Conservation (phyloP, 2,329 filamentous ascomycete species). For the Drechslera avenae region DNA sequence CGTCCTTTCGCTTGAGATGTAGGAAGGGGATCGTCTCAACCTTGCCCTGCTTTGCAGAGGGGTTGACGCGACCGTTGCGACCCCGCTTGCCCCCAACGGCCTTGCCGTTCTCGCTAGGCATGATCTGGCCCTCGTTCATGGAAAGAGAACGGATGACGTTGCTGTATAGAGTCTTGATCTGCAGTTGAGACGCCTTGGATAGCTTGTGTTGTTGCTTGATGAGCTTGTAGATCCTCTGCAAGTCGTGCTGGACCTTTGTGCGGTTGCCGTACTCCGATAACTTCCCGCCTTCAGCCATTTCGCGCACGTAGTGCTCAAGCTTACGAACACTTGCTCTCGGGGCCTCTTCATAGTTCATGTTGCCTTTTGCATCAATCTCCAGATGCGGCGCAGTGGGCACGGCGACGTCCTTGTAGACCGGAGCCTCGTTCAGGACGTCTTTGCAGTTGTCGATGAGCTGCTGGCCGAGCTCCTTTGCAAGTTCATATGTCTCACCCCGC, state of each 20-base stretch:
- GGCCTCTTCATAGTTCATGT: conserved; percentile 88
- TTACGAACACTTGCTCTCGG: conserved; percentile 90
- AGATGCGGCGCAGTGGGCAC: conserved; percentile 91
- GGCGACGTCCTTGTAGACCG: conserved; percentile 94
- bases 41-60: conserved; percentile 75
- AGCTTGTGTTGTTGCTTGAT: conserved; percentile 98
- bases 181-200: conserved; percentile 91
- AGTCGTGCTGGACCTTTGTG: conserved; percentile 95
- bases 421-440: conserved; percentile 81
- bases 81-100: conserved; percentile 62
- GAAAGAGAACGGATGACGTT: conserved; percentile 92
- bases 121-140: conserved; percentile 98
- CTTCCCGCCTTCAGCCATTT: conserved; percentile 98
- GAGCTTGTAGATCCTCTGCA: conserved; percentile 94
- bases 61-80: conserved; percentile 58
- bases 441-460: conserved; percentile 98
- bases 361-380: conserved; percentile 88
- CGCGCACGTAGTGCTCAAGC: conserved; percentile 95
- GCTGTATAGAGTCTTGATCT: conserved; percentile 94
- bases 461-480: conserved; percentile 92
- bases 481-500: conserved; percentile 93
- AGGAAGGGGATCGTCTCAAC: conserved; percentile 97
- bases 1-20: conserved; percentile 90
- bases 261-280: conserved; percentile 98
- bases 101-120: conserved; percentile 83